Conservation (phyloP, 1,139 yeast genomes). For the Pichia inconspicua region DNA sequence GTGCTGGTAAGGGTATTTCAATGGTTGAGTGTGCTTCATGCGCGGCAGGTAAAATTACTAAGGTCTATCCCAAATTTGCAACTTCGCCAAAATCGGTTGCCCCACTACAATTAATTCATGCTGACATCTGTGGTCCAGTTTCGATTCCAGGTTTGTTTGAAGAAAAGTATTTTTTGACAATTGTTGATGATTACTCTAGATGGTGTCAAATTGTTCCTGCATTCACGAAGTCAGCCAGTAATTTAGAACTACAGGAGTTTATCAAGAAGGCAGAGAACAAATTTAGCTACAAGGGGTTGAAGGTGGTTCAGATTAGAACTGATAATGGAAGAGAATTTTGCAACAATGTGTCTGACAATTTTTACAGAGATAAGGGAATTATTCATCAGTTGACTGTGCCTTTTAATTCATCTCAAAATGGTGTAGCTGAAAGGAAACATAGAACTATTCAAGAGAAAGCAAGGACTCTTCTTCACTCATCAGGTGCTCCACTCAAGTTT, state of each 20-base stretch:
- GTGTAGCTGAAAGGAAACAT: constrained; percentile 8
- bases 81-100: background rate
- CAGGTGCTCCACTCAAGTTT: background rate
- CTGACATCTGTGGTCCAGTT: background rate
- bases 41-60: background rate
- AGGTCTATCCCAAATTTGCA: background rate
- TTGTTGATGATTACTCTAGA: background rate
- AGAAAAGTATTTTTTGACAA: background rate
- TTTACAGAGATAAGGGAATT: background rate
- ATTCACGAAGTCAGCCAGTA: background rate
- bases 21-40: background rate
- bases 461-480: background rate
- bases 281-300: background rate
- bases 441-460: constrained; percentile 4
- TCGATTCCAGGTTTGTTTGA: background rate
- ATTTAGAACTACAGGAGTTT: no score
- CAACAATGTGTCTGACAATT: background rate
- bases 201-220: background rate
- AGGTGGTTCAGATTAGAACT: background rate
- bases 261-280: no score
- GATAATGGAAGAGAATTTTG: constrained; percentile 1
- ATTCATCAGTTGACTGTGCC: constrained; percentile 2
- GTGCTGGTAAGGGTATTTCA: background rate
- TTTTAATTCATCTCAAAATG: constrained; percentile 2
- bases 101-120: background rate